Conservation (phyloP, 495 filamentous ascomycete genomes). For the Penicillium goetzii region DNA sequence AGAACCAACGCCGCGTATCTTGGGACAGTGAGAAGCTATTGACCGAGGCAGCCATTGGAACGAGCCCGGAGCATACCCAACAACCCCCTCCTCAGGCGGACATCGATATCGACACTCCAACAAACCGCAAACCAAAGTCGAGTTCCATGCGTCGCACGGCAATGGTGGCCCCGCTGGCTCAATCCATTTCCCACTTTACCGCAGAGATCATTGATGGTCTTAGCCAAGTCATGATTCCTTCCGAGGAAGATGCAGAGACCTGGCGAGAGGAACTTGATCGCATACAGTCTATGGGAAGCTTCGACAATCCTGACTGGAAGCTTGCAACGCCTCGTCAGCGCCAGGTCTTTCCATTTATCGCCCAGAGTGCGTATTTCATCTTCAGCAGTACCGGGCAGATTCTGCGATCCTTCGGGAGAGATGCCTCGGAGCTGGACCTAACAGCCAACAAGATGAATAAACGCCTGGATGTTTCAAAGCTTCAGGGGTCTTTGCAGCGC, state of each 20-base stretch:
- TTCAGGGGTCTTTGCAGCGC: slow-evolving; percentile 40
- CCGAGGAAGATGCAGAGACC: slow-evolving; percentile 41
- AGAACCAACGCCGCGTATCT: slow-evolving; percentile 46
- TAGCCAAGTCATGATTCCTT: slow-evolving; percentile 38
- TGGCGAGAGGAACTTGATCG: slow-evolving; percentile 48
- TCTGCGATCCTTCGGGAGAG: slow-evolving; percentile 64
- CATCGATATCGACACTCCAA: slow-evolving; percentile 24
- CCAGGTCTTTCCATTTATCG: slow-evolving; percentile 59
- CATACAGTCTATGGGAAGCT: slow-evolving; percentile 44
- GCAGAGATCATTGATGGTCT: slow-evolving; percentile 47
- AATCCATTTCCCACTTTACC: slow-evolving; percentile 49
- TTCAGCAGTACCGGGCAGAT: slow-evolving; percentile 68
- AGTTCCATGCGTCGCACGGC: slow-evolving; percentile 14
- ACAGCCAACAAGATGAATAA: slow-evolving; percentile 13
- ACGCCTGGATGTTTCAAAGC: slow-evolving; percentile 36
- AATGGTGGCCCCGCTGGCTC: slow-evolving; percentile 30
- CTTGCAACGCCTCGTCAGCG: slow-evolving; percentile 46
- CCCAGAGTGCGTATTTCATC: slow-evolving; percentile 75
- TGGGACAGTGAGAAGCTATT: slow-evolving; percentile 50
- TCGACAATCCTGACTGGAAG: slow-evolving; percentile 46
- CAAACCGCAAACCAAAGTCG: slow-evolving; percentile 27
- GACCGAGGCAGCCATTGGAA: slow-evolving; percentile 30
- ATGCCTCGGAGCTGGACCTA: slow-evolving; percentile 27
- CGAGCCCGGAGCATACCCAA: slow-evolving; percentile 16
- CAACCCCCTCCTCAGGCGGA: slow-evolving; percentile 11